Percentiles rank a stretch among this genome's conserved stretches.
phyloP scores from a whole-genome alignment of 768 basidiomycete genomes.

The Mycena vitilis region DNA sequence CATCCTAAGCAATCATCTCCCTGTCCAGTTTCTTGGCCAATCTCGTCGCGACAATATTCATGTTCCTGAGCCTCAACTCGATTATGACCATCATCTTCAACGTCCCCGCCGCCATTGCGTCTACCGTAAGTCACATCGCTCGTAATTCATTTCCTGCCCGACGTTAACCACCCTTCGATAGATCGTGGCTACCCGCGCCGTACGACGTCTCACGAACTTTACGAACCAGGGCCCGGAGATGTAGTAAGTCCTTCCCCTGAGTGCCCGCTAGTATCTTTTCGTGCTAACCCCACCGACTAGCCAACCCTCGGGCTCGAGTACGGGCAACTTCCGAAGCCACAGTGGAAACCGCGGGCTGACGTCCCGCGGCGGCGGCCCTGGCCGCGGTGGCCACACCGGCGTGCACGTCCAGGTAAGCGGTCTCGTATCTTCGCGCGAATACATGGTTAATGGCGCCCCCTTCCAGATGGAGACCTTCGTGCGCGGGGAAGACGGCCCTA shows the following conservation, averaged over 20 bases:
- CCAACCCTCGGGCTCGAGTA: constrained; percentile 42
- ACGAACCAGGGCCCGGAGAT: constrained; percentile 54
- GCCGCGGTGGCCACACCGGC: constrained; percentile 40
- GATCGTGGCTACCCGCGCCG: constrained; percentile 72
- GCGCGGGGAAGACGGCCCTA: constrained; percentile 47
- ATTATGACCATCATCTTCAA: constrained; percentile 78
- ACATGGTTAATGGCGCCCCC: not conserved
- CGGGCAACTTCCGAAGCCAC: constrained; percentile 40
- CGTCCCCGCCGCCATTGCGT: constrained; percentile 69
- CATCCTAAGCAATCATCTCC: constrained; percentile 2
- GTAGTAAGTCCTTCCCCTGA: constrained; percentile 49
- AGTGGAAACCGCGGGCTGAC: constrained; percentile 39
- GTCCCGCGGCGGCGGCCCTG: constrained; percentile 36
- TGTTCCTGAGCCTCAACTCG: constrained; percentile 72
- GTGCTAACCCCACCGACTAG: constrained; percentile 24
- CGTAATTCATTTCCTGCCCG: not conserved
- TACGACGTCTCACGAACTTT: constrained; percentile 69
- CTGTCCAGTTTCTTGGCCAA: constrained; percentile 55
- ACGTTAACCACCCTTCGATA: constrained; percentile 3
- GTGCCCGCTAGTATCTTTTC: not conserved
- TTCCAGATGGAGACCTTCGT: constrained; percentile 64
- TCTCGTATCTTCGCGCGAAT: not conserved
- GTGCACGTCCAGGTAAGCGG: constrained; percentile 59
- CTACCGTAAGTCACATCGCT: constrained; percentile 51
- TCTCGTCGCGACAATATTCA: constrained; percentile 66